Evolutionary conservation across 2,329 filamentous ascomycete genomes (phyloP).

Genomic region (Exophiala aquamarina): DNA sequence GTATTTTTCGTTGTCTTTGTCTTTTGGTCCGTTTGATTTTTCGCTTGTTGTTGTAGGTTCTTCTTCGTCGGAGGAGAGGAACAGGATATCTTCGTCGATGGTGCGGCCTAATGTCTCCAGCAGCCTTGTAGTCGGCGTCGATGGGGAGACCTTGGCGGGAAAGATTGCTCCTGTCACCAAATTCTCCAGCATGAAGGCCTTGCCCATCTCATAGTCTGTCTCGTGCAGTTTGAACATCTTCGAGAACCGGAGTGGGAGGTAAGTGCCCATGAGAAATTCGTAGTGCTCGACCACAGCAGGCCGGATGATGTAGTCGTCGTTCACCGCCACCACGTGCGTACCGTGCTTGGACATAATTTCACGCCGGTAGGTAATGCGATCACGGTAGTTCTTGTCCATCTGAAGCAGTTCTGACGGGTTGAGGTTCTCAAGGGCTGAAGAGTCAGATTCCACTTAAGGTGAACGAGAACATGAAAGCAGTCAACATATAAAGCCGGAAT

Average conservation of each 20-base stretch:
- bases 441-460: conserved; percentile 15
- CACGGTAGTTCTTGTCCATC: conserved; percentile 60
- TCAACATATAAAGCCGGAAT: too few species aligned
- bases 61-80: conserved; percentile 51
- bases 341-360: conserved; percentile 46
- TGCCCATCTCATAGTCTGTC: conserved; percentile 29
- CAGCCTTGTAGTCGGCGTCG: conserved; percentile 37
- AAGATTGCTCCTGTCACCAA: conserved; percentile 45
- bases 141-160: conserved; percentile 35
- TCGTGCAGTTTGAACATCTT: conserved; percentile 48
- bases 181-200: conserved; percentile 43
- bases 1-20: conserved; percentile 41
- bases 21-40: background rate
- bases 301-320: conserved; percentile 40
- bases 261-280: conserved; percentile 52
- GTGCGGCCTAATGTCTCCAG: conserved; percentile 52
- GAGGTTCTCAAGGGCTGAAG: conserved; percentile 53
- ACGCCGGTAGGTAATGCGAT: conserved; percentile 52
- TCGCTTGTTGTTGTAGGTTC: background rate
- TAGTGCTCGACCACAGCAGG: conserved; percentile 59
- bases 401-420: conserved; percentile 55
- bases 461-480: too few species aligned
- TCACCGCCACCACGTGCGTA: conserved; percentile 41
- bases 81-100: conserved; percentile 61
- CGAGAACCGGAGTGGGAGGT: conserved; percentile 59